A percentile compares a stretch with the other conserved stretches of the same genome.
Evolutionary conservation across 345 rosid species (phyloP).

Genomic region (Linum trigynum): DNA sequence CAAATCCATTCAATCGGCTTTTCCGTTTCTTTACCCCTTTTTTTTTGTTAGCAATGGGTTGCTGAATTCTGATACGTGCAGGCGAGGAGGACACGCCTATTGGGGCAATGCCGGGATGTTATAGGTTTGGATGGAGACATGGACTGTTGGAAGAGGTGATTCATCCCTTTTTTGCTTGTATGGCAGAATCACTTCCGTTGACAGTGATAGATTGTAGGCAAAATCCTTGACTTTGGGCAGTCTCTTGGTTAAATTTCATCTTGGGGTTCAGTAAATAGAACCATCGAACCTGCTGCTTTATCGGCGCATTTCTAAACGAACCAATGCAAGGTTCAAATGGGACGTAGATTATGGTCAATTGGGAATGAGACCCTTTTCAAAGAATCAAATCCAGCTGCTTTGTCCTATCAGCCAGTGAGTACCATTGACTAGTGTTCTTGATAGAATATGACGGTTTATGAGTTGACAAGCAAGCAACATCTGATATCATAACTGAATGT

Average conservation of each 20-base stretch:
- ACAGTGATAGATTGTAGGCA: neutral
- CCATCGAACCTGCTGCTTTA: too few species aligned
- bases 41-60: neutral
- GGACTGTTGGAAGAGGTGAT: constrained; percentile 82
- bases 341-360: neutral
- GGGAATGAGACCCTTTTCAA: too few species aligned
- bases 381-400: too few species aligned
- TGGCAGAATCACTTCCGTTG: neutral
- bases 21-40: constrained; percentile 7
- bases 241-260: neutral
- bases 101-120: constrained; percentile 99
- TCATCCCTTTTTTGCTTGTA: neutral
- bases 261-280: neutral
- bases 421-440: too few species aligned
- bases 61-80: constrained; percentile 19
- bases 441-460: too few species aligned
- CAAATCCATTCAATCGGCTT: neutral
- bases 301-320: too few species aligned
- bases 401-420: too few species aligned
- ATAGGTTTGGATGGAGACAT: constrained; percentile 94
- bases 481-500: too few species aligned
- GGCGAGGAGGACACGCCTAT: constrained; percentile 94
- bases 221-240: neutral
- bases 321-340: too few species aligned
- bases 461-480: too few species aligned